phyloP scores from a whole-genome alignment of 805 yeast species.

The Sugiyamaella floridensis region DNA sequence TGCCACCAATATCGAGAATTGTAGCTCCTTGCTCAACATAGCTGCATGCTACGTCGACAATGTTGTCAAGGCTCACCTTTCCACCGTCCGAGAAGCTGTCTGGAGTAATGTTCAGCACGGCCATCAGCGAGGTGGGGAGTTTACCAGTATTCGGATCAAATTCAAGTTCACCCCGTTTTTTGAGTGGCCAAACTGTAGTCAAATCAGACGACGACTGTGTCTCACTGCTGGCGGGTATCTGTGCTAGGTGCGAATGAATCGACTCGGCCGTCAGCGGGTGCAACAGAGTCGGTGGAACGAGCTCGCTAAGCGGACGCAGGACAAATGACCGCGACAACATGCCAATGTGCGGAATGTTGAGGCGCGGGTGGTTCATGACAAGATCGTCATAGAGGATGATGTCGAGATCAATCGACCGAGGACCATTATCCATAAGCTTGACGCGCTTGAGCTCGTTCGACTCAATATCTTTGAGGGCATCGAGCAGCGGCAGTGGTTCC shows the following conservation, averaged over 20 bases:
- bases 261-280: conserved; percentile 91
- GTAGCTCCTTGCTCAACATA: conserved; percentile 58
- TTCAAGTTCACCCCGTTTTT: conserved; percentile 25
- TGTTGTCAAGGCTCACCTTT: conserved; percentile 33
- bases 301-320: conserved; percentile 77
- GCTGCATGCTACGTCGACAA: conserved; percentile 40
- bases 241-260: conserved; percentile 56
- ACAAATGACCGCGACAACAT: conserved; percentile 91
- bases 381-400: conserved; percentile 60
- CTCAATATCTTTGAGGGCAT: conserved; percentile 66
- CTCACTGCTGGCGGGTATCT: conserved; percentile 37
- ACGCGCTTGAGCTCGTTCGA: conserved; percentile 62
- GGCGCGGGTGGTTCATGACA: conserved; percentile 48
- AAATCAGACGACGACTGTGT: conserved; percentile 22
- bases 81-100: conserved; percentile 96
- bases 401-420: conserved; percentile 86
- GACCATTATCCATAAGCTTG: conserved; percentile 83
- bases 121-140: conserved; percentile 69
- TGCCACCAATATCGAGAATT: conserved; percentile 89
- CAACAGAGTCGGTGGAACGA: conserved; percentile 53
- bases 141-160: conserved; percentile 42
- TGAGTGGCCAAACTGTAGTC: conserved; percentile 19
- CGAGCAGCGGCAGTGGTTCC: conserved; percentile 58
- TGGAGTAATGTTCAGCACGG: conserved; percentile 82
- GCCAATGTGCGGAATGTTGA: conserved; percentile 77